phyloP scores from a whole-genome alignment of 148 eudicot species.

The Salicornia ramosissima region DNA sequence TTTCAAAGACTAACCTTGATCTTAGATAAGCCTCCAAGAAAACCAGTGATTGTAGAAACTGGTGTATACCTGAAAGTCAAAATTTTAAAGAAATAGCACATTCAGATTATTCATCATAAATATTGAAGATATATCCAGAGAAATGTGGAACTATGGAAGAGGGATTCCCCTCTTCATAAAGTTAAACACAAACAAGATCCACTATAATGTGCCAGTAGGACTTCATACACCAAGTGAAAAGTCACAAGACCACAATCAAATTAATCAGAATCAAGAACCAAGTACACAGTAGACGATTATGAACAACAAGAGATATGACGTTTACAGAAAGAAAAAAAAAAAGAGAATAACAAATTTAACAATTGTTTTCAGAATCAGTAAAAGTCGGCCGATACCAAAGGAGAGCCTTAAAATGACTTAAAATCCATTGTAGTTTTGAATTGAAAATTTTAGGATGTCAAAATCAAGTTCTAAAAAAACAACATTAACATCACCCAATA shows the following conservation, averaged over 20 bases:
- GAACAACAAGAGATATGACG: too few relatives aligned
- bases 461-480: not conserved
- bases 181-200: not conserved
- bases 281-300: too few relatives aligned
- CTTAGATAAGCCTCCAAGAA: constrained; percentile 28
- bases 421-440: not conserved
- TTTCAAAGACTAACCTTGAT: constrained; percentile 50
- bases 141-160: constrained; percentile 1
- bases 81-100: not conserved
- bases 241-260: too few relatives aligned
- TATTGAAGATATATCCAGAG: not conserved
- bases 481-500: not conserved
- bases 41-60: constrained; percentile 29
- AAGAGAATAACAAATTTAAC: not conserved
- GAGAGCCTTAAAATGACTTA: not conserved
- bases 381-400: not conserved
- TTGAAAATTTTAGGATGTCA: not conserved
- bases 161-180: not conserved
- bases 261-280: too few relatives aligned
- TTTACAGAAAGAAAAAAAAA: not conserved
- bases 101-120: constrained; percentile 10
- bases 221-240: constrained; percentile 1
- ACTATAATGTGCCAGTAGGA: not conserved
- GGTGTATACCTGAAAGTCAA: constrained; percentile 47
- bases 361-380: not conserved